Evolutionary conservation across 2,329 filamentous ascomycete species (phyloP).

Genomic region (Cytospora mali): DNA sequence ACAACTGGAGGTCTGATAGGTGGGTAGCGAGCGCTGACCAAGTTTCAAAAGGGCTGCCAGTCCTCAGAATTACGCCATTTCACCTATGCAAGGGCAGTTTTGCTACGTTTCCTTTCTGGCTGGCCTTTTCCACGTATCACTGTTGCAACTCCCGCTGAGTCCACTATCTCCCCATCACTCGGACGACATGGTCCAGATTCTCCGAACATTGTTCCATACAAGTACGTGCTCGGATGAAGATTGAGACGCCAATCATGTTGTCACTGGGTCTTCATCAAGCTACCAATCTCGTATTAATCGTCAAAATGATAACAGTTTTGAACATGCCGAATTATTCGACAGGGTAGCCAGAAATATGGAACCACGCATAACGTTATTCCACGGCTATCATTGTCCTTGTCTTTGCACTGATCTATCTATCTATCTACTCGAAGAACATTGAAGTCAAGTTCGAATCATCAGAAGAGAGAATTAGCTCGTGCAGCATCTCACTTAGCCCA

Average conservation of each 20-base stretch:
- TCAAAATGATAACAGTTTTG: not conserved
- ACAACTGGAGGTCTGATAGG: not conserved
- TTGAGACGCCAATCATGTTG: not conserved
- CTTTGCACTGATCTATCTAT: not conserved
- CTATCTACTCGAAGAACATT: not conserved
- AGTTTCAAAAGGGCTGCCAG: not conserved
- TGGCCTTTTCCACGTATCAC: not conserved
- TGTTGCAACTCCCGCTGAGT: not conserved
- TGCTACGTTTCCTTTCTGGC: not conserved
- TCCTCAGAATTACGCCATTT: not conserved
- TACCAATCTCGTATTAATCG: not conserved
- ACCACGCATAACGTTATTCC: not conserved
- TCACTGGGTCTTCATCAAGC: not conserved
- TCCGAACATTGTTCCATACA: not conserved
- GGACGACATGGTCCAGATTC: not conserved
- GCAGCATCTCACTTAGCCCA: slow-evolving; percentile 15
- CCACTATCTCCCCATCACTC: not conserved
- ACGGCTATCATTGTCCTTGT: not conserved
- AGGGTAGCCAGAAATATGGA: not conserved
- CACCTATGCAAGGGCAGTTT: not conserved
- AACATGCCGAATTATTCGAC: no score
- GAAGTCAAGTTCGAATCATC: not conserved
- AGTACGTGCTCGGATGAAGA: not conserved
- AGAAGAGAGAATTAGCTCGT: slow-evolving; percentile 5
- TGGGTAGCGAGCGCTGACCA: not conserved